Evolutionary conservation across 257 asterid species (phyloP).

Genomic region (Solanum pinnatisectum): DNA sequence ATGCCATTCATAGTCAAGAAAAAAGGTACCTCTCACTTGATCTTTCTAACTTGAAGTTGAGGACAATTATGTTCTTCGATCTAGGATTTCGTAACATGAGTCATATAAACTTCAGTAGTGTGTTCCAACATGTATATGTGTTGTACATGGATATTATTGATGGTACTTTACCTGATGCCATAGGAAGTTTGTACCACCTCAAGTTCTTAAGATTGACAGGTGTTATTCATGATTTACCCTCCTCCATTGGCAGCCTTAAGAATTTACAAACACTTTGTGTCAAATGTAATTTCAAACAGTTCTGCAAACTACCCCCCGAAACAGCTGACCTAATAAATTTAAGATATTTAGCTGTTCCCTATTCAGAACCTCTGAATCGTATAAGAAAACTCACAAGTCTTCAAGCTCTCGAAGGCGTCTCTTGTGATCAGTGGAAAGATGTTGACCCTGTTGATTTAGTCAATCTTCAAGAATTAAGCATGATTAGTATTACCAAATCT

Average conservation of each 20-base stretch:
- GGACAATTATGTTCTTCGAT: background rate
- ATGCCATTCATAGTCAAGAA: background rate
- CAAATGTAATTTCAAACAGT: no score
- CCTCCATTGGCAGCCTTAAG: background rate
- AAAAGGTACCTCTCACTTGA: background rate
- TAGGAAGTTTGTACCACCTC: background rate
- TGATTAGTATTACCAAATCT: fast-evolving
- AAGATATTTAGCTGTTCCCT: background rate
- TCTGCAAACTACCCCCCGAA: background rate
- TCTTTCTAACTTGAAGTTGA: background rate
- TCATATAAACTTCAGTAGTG: background rate
- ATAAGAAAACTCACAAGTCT: background rate
- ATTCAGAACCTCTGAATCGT: background rate
- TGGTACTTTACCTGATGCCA: background rate
- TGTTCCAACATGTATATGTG: background rate
- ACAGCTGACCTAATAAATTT: background rate
- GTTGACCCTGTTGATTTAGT: background rate
- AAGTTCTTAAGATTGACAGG: background rate
- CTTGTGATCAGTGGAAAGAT: background rate
- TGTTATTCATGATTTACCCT: background rate
- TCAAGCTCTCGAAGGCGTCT: background rate
- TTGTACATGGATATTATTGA: background rate
- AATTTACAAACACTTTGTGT: background rate
- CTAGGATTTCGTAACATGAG: background rate
- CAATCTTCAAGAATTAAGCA: background rate